phyloP scores from a whole-genome alignment of 805 yeast species.

The Lachancea sp. region DNA sequence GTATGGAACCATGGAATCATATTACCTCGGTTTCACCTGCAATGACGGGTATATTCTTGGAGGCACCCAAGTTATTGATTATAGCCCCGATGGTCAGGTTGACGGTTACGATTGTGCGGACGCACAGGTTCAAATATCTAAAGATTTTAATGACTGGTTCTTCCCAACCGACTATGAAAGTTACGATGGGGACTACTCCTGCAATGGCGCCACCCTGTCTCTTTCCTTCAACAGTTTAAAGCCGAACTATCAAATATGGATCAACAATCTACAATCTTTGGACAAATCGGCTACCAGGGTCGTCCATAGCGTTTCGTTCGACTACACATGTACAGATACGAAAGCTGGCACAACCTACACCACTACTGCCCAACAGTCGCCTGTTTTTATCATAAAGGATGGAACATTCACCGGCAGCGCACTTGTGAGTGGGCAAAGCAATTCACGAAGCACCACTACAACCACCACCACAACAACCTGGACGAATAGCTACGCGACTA shows the following conservation, averaged over 20 bases:
- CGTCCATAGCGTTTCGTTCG: conserved; percentile 17
- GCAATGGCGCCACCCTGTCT: conserved; percentile 21
- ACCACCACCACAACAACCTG: conserved; percentile 5
- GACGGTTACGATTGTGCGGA: conserved; percentile 20
- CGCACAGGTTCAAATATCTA: conserved; percentile 19
- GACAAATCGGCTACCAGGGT: conserved; percentile 17
- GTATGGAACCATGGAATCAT: conserved; percentile 28
- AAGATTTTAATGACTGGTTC: conserved; percentile 32
- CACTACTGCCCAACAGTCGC: conserved; percentile 10
- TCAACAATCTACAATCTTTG: conserved; percentile 31
- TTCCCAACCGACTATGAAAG: conserved; percentile 23
- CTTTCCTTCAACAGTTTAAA: conserved; percentile 19
- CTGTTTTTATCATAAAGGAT: conserved; percentile 9
- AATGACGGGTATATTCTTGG: conserved; percentile 25
- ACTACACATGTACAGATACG: conserved; percentile 27
- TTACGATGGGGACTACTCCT: conserved; percentile 15
- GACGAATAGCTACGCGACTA: conserved; percentile 2
- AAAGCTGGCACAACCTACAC: conserved; percentile 19
- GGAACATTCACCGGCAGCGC: conserved; percentile 9
- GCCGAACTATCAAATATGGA: conserved; percentile 27
- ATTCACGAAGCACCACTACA: neutral
- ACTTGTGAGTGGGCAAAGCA: conserved; percentile 2
- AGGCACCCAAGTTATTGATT: conserved; percentile 24
- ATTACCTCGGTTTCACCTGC: conserved; percentile 33
- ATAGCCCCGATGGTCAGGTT: conserved; percentile 12